A percentile compares a stretch with the other conserved stretches of the same genome.
phyloP scores from a whole-genome alignment of 129 eudicot genomes.

The Glebionis coronaria region DNA sequence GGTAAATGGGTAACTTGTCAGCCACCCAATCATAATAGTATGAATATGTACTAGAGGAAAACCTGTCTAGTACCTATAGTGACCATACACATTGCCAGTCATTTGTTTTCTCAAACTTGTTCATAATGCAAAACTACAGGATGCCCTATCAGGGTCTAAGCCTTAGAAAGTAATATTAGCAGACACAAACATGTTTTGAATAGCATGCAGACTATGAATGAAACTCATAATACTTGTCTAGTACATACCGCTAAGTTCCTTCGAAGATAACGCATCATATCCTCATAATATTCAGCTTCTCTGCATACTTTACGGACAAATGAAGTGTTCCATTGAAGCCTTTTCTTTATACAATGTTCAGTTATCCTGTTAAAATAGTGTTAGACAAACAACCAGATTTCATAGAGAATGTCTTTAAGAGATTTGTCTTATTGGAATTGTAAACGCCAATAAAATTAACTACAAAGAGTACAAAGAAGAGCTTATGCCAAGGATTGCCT shows the following conservation, averaged over 20 bases:
- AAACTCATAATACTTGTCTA: not conserved
- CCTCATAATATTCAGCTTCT: slow-evolving; percentile 95
- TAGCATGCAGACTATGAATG: too few species aligned
- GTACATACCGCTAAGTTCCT: slow-evolving; percentile 80
- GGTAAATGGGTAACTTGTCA: too few species aligned
- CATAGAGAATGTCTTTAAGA: slow-evolving; percentile 4
- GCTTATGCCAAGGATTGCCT: too few species aligned
- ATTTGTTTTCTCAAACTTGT: too few species aligned
- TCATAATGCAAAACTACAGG: too few species aligned
- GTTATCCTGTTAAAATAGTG: slow-evolving; percentile 53
- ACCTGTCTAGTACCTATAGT: too few species aligned
- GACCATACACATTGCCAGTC: too few species aligned
- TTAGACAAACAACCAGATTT: not conserved
- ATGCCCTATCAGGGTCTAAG: too few species aligned
- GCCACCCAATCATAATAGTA: too few species aligned
- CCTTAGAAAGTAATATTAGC: too few species aligned
- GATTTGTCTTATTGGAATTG: not conserved
- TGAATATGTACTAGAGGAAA: too few species aligned
- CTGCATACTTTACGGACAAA: slow-evolving; percentile 91
- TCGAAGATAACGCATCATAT: slow-evolving; percentile 92
- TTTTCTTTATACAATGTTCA: slow-evolving; percentile 91
- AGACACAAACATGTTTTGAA: not conserved
- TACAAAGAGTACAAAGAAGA: too few species aligned
- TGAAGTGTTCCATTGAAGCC: slow-evolving; percentile 81
- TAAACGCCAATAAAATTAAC: not conserved